phyloP scores from a whole-genome alignment of 2,329 filamentous ascomycete species.

The Pseudophaeomoniella oleicola region DNA sequence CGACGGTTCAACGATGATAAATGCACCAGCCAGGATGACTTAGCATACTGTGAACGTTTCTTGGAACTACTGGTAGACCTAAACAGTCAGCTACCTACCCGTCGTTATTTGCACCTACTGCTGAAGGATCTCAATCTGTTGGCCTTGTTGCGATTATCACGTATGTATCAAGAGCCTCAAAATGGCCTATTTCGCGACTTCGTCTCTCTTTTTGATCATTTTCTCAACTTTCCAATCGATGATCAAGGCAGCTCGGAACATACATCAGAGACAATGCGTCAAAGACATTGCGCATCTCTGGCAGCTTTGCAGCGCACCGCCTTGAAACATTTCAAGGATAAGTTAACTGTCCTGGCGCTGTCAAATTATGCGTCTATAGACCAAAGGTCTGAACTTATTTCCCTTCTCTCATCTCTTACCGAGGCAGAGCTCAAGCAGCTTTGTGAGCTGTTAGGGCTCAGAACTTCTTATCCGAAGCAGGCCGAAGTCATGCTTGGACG shows the following conservation, averaged over 20 bases:
- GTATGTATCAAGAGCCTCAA: constrained; percentile 58
- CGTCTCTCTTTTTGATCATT: constrained; percentile 67
- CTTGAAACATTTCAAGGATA: constrained; percentile 73
- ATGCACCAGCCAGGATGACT: constrained; percentile 39
- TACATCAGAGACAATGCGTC: constrained; percentile 57
- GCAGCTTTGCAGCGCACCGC: constrained; percentile 66
- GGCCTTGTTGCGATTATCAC: constrained; percentile 62
- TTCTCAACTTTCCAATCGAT: constrained; percentile 76
- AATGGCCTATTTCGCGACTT: constrained; percentile 71
- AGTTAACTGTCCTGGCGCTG: constrained; percentile 77
- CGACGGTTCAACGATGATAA: constrained; percentile 14
- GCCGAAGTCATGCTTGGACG: constrained; percentile 49
- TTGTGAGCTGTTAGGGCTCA: constrained; percentile 57
- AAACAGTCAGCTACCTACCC: constrained; percentile 82
- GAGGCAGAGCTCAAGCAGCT: constrained; percentile 62
- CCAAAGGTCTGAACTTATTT: constrained; percentile 61
- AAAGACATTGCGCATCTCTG: constrained; percentile 61
- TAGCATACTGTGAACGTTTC: constrained; percentile 84
- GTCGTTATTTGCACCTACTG: constrained; percentile 82
- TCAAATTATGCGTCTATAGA: constrained; percentile 87
- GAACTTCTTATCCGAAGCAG: constrained; percentile 66
- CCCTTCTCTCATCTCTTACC: constrained; percentile 56
- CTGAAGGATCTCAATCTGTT: constrained; percentile 75
- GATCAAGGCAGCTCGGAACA: constrained; percentile 75
- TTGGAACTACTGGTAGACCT: constrained; percentile 81